Conservation (phyloP, 2,329 filamentous ascomycete genomes). For the Pseudogymnoascus pannorum region DNA sequence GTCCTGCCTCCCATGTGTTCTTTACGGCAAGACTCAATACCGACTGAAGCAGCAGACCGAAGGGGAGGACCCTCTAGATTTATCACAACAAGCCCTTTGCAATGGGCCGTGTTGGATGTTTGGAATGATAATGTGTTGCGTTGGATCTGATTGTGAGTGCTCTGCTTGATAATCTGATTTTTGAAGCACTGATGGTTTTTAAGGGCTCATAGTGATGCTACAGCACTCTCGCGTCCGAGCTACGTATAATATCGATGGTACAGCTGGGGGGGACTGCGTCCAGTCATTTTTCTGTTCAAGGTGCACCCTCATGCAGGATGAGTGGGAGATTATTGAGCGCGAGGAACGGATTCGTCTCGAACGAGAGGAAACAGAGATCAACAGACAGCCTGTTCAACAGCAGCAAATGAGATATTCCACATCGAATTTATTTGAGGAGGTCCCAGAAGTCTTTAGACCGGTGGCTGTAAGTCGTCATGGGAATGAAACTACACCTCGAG, state of each 20-base stretch:
- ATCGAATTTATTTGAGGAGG: slow-evolving; percentile 4
- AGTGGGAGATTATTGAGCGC: slow-evolving; percentile 36
- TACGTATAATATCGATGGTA: slow-evolving; percentile 36
- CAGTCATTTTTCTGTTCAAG: slow-evolving; percentile 34
- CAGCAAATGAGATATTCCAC: slow-evolving; percentile 21
- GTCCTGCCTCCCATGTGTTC: slow-evolving; percentile 35
- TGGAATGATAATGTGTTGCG: slow-evolving; percentile 22
- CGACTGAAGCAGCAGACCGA: slow-evolving; percentile 31
- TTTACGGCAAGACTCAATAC: slow-evolving; percentile 38
- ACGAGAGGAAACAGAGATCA: neutral
- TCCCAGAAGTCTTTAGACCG: neutral
- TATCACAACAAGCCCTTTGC: slow-evolving; percentile 30
- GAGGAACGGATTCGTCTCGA: slow-evolving; percentile 25
- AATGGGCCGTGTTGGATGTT: slow-evolving; percentile 34
- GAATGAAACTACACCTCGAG: neutral
- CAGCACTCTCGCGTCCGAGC: slow-evolving; percentile 34
- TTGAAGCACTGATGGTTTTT: neutral
- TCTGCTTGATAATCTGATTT: neutral
- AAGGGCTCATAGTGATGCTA: slow-evolving; percentile 27
- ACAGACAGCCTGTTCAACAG: slow-evolving; percentile 12
- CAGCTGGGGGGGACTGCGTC: slow-evolving; percentile 28
- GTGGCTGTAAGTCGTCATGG: neutral
- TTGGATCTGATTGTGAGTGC: slow-evolving; percentile 12
- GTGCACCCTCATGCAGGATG: slow-evolving; percentile 37
- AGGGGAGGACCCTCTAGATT: slow-evolving; percentile 34